These are phyloP conservation scores for Flammula alnicola DNA, from an alignment of 1,284 basidiomycete genomes.

Conservation along the genomic window DNA sequence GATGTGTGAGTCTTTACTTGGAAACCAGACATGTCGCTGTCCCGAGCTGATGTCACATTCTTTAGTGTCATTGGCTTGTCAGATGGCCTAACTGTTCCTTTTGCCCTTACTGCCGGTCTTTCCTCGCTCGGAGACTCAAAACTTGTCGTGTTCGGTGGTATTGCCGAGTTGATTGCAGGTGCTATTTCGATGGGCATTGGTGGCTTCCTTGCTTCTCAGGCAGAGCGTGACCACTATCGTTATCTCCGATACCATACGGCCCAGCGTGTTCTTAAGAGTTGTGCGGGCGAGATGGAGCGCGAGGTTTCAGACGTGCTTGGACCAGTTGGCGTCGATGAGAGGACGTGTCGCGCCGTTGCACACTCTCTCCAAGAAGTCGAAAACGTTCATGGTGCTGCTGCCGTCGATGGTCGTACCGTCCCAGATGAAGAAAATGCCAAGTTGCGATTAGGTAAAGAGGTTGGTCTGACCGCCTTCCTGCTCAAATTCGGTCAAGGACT, in stretches of 20 bases:
- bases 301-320: constrained; percentile 91
- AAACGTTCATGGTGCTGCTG: too few species aligned
- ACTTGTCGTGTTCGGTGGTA: constrained; percentile 89
- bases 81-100: constrained; percentile 95
- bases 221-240: constrained; percentile 93
- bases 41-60: constrained; percentile 1
- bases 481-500: constrained; percentile 92
- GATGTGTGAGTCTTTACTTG: constrained; percentile 85
- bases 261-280: constrained; percentile 85
- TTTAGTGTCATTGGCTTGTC: constrained; percentile 90
- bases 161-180: constrained; percentile 94
- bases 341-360: constrained; percentile 81
- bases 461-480: constrained; percentile 88
- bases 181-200: constrained; percentile 98
- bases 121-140: constrained; percentile 89
- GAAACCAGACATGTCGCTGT: too few species aligned
- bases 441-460: constrained; percentile 69
- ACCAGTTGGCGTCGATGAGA: constrained; percentile 87
- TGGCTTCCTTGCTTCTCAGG: constrained; percentile 95
- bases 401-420: constrained; percentile 29
- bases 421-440: constrained; percentile 53
- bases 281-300: constrained; percentile 93
- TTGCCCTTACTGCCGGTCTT: constrained; percentile 88
- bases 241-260: constrained; percentile 78
- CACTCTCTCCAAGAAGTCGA: constrained; percentile 75